Conservation (phyloP, 2,329 filamentous ascomycete species). For the Coccinonectria pachysandricola region DNA sequence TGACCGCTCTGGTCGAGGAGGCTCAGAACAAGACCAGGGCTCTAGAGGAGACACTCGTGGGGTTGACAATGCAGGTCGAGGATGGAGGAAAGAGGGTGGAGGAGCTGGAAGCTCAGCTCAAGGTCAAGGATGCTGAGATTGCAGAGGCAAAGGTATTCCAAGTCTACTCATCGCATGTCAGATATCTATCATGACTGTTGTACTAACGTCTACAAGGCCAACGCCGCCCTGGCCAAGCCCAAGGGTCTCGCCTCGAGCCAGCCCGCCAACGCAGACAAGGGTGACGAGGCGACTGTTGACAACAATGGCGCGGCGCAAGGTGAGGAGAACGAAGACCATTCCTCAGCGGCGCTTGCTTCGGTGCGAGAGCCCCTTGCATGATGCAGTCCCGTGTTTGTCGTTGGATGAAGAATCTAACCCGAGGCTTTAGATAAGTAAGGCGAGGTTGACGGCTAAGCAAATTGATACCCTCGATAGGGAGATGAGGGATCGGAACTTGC, state of each 20-base stretch:
- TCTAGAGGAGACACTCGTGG: conserved; percentile 38
- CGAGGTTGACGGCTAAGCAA: conserved; percentile 35
- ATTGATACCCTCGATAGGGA: conserved; percentile 45
- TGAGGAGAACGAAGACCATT: conserved; percentile 52
- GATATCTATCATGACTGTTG: conserved; percentile 5
- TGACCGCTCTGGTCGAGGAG: conserved; percentile 51
- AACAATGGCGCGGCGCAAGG: conserved; percentile 38
- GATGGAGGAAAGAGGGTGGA: conserved; percentile 38
- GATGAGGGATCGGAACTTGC: conserved; percentile 44
- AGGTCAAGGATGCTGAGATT: conserved; percentile 54
- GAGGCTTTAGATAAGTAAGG: conserved; percentile 38
- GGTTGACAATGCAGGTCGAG: conserved; percentile 32
- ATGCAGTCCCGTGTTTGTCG: conserved; percentile 22
- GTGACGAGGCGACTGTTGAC: conserved; percentile 23
- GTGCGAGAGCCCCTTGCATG: conserved; percentile 47
- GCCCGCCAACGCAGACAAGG: conserved; percentile 36
- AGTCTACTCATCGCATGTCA: too few species aligned
- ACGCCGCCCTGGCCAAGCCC: conserved; percentile 30
- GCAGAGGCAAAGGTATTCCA: conserved; percentile 46
- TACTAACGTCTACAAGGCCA: too few species aligned
- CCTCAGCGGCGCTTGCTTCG: conserved; percentile 56
- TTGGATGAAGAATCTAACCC: too few species aligned
- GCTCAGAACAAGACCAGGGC: conserved; percentile 43
- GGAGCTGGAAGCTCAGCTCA: conserved; percentile 44
- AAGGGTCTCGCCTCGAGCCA: conserved; percentile 46